Base-by-base conservation (phyloP, 164 flowering plant genomes). In the Vitis rotundifolia region DNA sequence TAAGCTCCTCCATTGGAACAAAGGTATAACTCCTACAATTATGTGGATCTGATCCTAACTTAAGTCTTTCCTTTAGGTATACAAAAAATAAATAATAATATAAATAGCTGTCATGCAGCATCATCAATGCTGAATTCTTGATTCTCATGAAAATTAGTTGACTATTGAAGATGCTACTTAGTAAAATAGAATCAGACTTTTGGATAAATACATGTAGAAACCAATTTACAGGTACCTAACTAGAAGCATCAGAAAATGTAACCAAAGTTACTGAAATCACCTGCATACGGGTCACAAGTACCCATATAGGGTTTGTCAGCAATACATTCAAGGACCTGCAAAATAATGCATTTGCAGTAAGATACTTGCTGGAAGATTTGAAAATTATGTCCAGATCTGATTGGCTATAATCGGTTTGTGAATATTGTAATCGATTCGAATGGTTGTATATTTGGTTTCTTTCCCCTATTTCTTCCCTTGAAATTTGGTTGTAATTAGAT, bases 261-360 rank as follows among this genome's bases (percentile, higher is more conserved):
- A 52, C 2, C 11, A 59, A 58, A 47, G 19, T n/a, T 13, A 31
- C 16, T 47, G 54, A 5, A 28, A 58, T 59, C 59, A 91, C 97
- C 97, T 89, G 94, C 97, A 91, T 91, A 7, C 97, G 94, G 37
- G 97, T 91, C 48, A 91, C 97, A 37, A 91, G 79, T 48, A 91
- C 94, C 97, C 97, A 91, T 68, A 89, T 91, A 19, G 97, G 97
- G 72, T 72, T 91, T 48, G 97, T 91, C 31, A 87, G 70, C 81
- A 91, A 75, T 37, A 91, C 94, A 75, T 91, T 91, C 76, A 89
- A 72, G 22, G 88, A 88, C 75, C 97, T 91, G 83, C 78, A 82
- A 59, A 22, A 49, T 18, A 68, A 69, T 29, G 57, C 11, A 59
- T 31, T 60, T 14, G 57, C 14, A 9, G 51, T 49, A 61, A 66